Conservation (phyloP, 2,329 filamentous ascomycete genomes). For the Coniella vitis region DNA sequence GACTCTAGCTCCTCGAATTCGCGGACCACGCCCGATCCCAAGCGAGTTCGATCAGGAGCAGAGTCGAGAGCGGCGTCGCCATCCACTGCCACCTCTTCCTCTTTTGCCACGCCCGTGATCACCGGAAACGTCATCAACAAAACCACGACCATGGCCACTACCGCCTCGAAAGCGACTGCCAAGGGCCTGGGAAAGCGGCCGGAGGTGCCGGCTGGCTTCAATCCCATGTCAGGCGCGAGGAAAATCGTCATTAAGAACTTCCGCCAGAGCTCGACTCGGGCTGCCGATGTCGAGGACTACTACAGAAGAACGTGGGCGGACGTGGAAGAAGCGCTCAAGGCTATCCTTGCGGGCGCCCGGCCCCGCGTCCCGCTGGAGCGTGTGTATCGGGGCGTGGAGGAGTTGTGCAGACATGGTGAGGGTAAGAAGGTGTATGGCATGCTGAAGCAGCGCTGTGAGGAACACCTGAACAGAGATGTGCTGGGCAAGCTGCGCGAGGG, state of each 20-base stretch:
- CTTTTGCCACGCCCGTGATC: not conserved
- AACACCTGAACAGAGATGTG: conserved; percentile 58
- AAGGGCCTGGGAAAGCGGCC: conserved; percentile 31
- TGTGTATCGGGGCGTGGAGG: conserved; percentile 85
- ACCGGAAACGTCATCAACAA: not conserved
- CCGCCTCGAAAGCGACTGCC: conserved; percentile 22
- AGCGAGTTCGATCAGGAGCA: conserved; percentile 21
- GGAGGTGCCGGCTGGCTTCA: conserved; percentile 45
- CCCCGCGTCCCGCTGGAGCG: conserved; percentile 74
- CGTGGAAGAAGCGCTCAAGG: conserved; percentile 63
- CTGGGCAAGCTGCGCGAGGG: conserved; percentile 45
- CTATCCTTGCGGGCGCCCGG: conserved; percentile 61
- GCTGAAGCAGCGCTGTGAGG: conserved; percentile 59
- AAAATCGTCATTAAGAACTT: conserved; percentile 94
- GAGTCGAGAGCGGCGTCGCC: not conserved
- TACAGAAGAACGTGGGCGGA: conserved; percentile 70
- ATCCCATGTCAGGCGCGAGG: conserved; percentile 69
- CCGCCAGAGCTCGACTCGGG: conserved; percentile 49
- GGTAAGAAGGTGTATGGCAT: conserved; percentile 61
- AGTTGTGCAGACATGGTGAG: conserved; percentile 74
- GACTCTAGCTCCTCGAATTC: conserved; percentile 21
- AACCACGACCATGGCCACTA: conserved; percentile 6
- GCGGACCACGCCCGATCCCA: conserved; percentile 20
- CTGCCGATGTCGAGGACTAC: conserved; percentile 65
- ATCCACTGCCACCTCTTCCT: not conserved